These are phyloP conservation scores for Mrakia hoshinonis DNA, from an alignment of 768 basidiomycete genomes.

Conservation along the genomic window DNA sequence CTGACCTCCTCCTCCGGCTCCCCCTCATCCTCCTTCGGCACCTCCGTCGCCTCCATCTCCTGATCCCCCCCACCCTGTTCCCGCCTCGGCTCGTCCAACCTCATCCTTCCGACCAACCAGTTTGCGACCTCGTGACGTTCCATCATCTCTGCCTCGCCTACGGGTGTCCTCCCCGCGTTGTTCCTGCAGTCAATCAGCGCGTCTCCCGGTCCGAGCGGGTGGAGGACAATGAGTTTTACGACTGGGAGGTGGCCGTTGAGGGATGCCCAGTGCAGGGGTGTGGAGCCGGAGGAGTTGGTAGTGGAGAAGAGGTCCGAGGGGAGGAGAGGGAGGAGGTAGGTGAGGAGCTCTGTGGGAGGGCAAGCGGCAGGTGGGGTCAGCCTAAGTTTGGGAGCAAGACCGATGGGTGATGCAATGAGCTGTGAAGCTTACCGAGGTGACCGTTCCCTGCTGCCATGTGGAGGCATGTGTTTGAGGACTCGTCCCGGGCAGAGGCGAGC, in stretches of 20 bases:
- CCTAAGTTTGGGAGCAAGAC: too few species aligned
- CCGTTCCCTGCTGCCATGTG: constrained; percentile 89
- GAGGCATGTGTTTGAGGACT: constrained; percentile 65
- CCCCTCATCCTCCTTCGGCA: constrained; percentile 28
- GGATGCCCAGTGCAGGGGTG: constrained; percentile 84
- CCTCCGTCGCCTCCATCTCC: constrained; percentile 40
- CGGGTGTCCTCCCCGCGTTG: constrained; percentile 59
- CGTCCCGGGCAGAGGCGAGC: constrained; percentile 50
- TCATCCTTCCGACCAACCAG: constrained; percentile 75
- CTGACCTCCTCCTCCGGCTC: constrained; percentile 26
- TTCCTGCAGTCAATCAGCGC: constrained; percentile 71
- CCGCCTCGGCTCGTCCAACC: constrained; percentile 41
- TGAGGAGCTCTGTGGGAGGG: constrained; percentile 58
- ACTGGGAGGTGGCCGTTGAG: constrained; percentile 63
- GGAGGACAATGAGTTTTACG: constrained; percentile 35
- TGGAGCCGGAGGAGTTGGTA: constrained; percentile 66
- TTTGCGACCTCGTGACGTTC: constrained; percentile 76
- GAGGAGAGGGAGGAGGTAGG: constrained; percentile 59
- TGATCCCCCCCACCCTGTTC: constrained; percentile 38
- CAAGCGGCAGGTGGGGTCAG: too few species aligned
- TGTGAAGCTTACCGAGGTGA: constrained; percentile 57
- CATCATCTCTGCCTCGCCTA: constrained; percentile 68
- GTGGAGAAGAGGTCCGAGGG: constrained; percentile 50
- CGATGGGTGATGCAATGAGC: too few species aligned
- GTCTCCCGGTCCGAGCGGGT: constrained; percentile 51